Evolutionary conservation across 1,139 yeast genomes (phyloP).

Genomic region (Suhomyces choctaworum): DNA sequence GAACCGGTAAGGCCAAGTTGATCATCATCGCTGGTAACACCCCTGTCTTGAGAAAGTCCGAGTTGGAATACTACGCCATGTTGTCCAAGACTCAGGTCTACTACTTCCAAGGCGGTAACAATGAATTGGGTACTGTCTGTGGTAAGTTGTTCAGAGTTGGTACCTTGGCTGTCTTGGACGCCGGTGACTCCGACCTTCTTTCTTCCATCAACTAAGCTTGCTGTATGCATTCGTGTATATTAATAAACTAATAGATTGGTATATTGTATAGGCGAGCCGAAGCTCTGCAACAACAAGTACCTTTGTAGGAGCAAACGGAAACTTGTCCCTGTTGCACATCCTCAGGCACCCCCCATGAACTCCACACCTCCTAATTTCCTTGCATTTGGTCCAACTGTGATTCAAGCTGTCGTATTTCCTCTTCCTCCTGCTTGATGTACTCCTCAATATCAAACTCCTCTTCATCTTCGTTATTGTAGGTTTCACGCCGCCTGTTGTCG

Average conservation of each 20-base stretch:
- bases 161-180: conserved; percentile 92
- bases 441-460: conserved; percentile 38
- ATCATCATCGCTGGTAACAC: conserved; percentile 99
- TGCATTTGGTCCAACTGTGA: conserved; percentile 24
- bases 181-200: conserved; percentile 99
- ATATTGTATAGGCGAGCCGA: too few species aligned
- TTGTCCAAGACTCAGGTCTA: conserved; percentile 97
- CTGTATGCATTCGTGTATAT: conserved; percentile 12
- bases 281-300: too few species aligned
- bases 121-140: conserved; percentile 99
- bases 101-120: conserved; percentile 99
- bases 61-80: conserved; percentile 99
- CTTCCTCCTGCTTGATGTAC: conserved; percentile 34
- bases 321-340: too few species aligned
- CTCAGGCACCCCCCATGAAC: too few species aligned
- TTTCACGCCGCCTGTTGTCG: conserved; percentile 12
- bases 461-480: conserved; percentile 30
- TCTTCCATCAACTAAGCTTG: conserved; percentile 39
- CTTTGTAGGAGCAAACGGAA: too few species aligned
- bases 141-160: conserved; percentile 99
- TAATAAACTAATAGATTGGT: conserved; percentile 14
- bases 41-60: conserved; percentile 99
- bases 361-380: conserved; percentile 1
- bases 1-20: conserved; percentile 99
- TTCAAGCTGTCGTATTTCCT: conserved; percentile 35